Conservation (phyloP, 805 yeast species). For the Candida namnaoensis region DNA sequence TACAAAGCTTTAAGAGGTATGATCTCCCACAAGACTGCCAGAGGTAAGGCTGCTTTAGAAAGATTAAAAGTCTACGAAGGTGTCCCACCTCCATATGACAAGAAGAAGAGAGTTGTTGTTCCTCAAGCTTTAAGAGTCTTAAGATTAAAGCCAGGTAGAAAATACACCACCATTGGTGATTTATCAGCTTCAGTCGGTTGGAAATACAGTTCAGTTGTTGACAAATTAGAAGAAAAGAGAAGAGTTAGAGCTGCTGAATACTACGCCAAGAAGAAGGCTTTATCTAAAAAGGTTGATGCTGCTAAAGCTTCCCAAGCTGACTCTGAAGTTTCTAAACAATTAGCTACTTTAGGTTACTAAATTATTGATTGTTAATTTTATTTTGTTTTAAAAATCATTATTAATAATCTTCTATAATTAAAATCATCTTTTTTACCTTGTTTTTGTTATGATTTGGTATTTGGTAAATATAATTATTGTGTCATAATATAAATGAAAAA, state of each 20-base stretch:
- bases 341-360: conserved; percentile 97
- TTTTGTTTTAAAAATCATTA: too few relatives aligned
- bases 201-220: conserved; percentile 98
- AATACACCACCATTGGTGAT: conserved; percentile 97
- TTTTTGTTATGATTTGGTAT: too few relatives aligned
- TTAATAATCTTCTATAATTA: neutral
- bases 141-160: conserved; percentile 99
- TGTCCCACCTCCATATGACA: conserved; percentile 99
- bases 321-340: conserved; percentile 85
- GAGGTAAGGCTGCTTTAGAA: conserved; percentile 99
- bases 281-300: conserved; percentile 82
- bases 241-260: conserved; percentile 98
- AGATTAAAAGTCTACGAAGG: conserved; percentile 99
- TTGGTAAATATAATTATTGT: neutral
- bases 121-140: conserved; percentile 99
- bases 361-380: conserved; percentile 7
- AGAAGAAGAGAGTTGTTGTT: conserved; percentile 98
- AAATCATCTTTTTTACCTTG: too few relatives aligned
- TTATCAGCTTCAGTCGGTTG: conserved; percentile 96
- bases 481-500: neutral
- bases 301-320: conserved; percentile 85
- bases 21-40: conserved; percentile 99
- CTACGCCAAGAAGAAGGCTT: conserved; percentile 98
- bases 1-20: conserved; percentile 99
- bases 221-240: conserved; percentile 98